These are phyloP conservation scores for Tricholoma sp. DNA, from an alignment of 768 basidiomycete species.

Conservation along the genomic window DNA sequence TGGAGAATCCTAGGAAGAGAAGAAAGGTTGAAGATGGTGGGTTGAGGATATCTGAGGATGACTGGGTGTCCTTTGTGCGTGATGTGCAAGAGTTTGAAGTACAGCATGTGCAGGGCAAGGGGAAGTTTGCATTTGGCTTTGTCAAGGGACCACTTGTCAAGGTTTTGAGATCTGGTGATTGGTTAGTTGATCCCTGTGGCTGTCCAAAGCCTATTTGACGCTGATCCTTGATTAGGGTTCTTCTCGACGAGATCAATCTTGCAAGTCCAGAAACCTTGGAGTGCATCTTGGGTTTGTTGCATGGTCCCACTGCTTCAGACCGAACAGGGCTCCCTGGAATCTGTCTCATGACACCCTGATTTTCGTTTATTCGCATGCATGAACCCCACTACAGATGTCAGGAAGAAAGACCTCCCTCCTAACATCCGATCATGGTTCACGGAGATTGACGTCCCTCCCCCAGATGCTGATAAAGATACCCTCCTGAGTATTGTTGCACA, in stretches of 20 bases:
- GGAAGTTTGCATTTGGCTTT: conserved; percentile 91
- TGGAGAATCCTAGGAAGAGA: conserved; percentile 17
- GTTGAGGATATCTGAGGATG: conserved; percentile 38
- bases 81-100: conserved; percentile 80
- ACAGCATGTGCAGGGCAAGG: conserved; percentile 82
- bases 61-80: conserved; percentile 65
- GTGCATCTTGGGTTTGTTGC: conserved; percentile 83
- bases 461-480: conserved; percentile 89
- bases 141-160: conserved; percentile 95
- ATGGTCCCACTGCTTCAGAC: conserved; percentile 82
- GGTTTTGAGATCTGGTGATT: conserved; percentile 83
- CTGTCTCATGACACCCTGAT: conserved; percentile 86
- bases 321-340: conserved; percentile 87
- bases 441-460: conserved; percentile 92
- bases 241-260: conserved; percentile 95
- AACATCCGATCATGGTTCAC: conserved; percentile 90
- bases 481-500: conserved; percentile 81
- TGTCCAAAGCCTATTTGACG: neutral
- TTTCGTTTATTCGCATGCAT: conserved; percentile 98
- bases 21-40: conserved; percentile 52
- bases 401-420: conserved; percentile 94
- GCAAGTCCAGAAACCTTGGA: conserved; percentile 94
- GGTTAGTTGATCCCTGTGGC: conserved; percentile 47
- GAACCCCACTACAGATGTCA: conserved; percentile 99
- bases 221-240: conserved; percentile 50